Evolutionary conservation across 2,329 filamentous ascomycete genomes (phyloP).

Genomic region (Fusarium fracticaudum): DNA sequence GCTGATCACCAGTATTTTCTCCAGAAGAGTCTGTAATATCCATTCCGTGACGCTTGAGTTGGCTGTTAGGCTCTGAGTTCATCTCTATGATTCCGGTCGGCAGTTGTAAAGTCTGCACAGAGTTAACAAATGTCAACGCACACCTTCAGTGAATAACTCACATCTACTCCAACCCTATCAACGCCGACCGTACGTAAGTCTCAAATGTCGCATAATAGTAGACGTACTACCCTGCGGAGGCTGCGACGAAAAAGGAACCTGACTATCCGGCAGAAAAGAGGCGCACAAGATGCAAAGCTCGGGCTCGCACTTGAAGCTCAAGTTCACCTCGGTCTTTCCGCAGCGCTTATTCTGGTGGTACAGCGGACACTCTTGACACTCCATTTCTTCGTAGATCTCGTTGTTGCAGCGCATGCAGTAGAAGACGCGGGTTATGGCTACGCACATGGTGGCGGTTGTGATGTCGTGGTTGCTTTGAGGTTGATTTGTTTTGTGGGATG

Average conservation of each 20-base stretch:
- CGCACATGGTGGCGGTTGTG: neutral
- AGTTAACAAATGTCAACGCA: rapidly evolving
- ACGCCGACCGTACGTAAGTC: neutral
- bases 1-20: rapidly evolving
- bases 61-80: rapidly evolving
- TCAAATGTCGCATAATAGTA: neutral
- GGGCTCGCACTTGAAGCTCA: neutral
- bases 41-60: rapidly evolving
- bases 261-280: neutral
- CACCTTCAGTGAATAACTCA: rapidly evolving
- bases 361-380: neutral
- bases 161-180: neutral
- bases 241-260: neutral
- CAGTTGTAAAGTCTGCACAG: rapidly evolving
- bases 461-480: neutral
- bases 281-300: neutral
- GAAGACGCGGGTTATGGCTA: neutral
- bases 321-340: neutral
- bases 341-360: neutral
- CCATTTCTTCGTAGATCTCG: neutral
- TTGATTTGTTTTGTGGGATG: neutral
- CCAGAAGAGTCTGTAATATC: rapidly evolving
- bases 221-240: neutral
- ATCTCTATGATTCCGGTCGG: neutral
- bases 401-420: neutral